Evolutionary conservation across 1,284 basidiomycete species (phyloP).

Genomic region (Stereum hirsutum): DNA sequence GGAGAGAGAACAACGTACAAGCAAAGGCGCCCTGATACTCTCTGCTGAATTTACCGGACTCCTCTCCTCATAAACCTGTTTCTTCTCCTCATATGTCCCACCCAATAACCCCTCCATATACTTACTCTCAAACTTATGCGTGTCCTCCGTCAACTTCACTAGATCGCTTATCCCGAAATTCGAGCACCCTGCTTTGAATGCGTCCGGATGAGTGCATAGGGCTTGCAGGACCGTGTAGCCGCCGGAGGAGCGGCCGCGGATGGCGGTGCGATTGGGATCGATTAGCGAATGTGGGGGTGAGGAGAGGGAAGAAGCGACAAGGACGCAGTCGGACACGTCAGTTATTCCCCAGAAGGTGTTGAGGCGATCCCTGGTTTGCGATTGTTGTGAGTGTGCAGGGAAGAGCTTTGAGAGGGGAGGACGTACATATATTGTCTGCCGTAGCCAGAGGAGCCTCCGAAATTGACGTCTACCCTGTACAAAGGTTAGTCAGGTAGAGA

Average conservation of each 20-base stretch:
- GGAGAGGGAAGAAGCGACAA: slow-evolving; percentile 39
- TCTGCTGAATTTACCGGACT: slow-evolving; percentile 37
- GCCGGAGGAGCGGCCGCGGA: slow-evolving; percentile 43
- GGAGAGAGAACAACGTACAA: slow-evolving; percentile 25
- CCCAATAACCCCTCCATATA: slow-evolving; percentile 38
- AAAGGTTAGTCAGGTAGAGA: not conserved
- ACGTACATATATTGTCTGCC: slow-evolving; percentile 45
- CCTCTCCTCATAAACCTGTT: slow-evolving; percentile 34
- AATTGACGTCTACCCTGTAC: slow-evolving; percentile 59
- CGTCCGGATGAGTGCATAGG: slow-evolving; percentile 19
- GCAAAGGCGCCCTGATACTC: slow-evolving; percentile 35
- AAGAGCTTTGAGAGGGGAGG: not conserved
- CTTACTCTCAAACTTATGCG: slow-evolving; percentile 45
- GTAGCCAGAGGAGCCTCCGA: slow-evolving; percentile 60
- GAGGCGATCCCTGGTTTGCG: slow-evolving; percentile 37
- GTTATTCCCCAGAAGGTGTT: slow-evolving; percentile 57
- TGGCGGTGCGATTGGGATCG: slow-evolving; percentile 46
- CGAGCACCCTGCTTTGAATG: slow-evolving; percentile 32
- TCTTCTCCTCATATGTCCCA: slow-evolving; percentile 31
- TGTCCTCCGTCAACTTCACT: slow-evolving; percentile 28
- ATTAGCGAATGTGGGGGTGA: slow-evolving; percentile 32
- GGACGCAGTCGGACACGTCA: slow-evolving; percentile 54
- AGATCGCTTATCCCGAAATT: slow-evolving; percentile 39
- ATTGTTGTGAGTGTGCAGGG: not conserved
- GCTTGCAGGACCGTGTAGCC: slow-evolving; percentile 40